A percentile compares a stretch with the other conserved stretches of the same genome.
Conservation (phyloP, 164 flowering plant species). For the Euptelea pleiosperma region DNA sequence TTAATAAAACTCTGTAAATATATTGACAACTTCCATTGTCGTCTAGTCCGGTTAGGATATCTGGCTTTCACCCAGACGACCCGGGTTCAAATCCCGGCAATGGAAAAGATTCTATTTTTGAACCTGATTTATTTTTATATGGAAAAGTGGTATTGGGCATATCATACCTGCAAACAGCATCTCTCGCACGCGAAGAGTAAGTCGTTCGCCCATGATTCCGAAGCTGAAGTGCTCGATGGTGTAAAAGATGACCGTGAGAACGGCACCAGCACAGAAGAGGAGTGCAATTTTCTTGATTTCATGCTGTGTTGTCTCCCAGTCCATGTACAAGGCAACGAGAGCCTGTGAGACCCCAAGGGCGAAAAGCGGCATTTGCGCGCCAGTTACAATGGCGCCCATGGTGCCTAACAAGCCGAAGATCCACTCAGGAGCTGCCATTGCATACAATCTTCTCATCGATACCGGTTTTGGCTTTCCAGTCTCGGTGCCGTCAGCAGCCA, state of each 20-base stretch:
- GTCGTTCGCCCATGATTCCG: slow-evolving; percentile 93
- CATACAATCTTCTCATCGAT: slow-evolving; percentile 58
- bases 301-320: slow-evolving; percentile 73
- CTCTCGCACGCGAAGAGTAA: slow-evolving; percentile 84
- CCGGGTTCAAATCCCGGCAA: neutral
- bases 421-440: slow-evolving; percentile 91
- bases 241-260: slow-evolving; percentile 55
- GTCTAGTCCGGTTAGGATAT: slow-evolving; percentile 1
- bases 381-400: slow-evolving; percentile 59
- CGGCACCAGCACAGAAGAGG: slow-evolving; percentile 72
- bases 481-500: slow-evolving; percentile 45
- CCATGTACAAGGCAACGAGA: slow-evolving; percentile 84
- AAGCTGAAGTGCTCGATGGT: slow-evolving; percentile 66
- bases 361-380: slow-evolving; percentile 95
- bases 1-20: no score
- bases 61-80: slow-evolving; percentile 5
- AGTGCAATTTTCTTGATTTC: slow-evolving; percentile 70
- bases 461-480: slow-evolving; percentile 30
- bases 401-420: slow-evolving; percentile 59
- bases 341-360: slow-evolving; percentile 94
- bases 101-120: no score
- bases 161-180: slow-evolving; percentile 90
- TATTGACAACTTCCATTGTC: neutral
- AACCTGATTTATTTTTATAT: no score
- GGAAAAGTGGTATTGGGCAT: no score